A percentile compares a stretch with the other conserved stretches of the same genome.
Evolutionary conservation across 2,329 filamentous ascomycete species (phyloP).

Genomic region (Septoria linicola): DNA sequence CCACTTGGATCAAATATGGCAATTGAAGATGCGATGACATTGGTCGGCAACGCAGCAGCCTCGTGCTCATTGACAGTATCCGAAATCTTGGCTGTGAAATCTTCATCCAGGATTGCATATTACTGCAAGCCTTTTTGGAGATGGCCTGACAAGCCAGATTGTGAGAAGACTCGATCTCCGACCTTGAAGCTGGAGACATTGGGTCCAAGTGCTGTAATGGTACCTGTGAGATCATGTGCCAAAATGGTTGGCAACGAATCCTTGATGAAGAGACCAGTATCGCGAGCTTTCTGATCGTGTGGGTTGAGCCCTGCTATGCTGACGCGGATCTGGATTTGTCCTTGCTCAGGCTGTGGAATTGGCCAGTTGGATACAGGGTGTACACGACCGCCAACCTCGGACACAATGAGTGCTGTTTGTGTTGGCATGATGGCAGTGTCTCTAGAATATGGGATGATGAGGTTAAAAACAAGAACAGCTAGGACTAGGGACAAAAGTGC

Average conservation of each 20-base stretch:
- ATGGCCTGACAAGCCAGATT: too few species aligned
- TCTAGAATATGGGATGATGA: too few species aligned
- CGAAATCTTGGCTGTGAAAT: neutral
- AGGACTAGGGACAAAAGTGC: too few species aligned
- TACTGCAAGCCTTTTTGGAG: neutral
- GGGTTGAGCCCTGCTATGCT: conserved; percentile 1
- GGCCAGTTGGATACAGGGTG: neutral
- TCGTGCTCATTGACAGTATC: neutral
- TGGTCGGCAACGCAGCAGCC: neutral
- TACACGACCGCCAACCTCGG: neutral
- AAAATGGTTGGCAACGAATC: neutral
- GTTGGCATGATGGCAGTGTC: too few species aligned
- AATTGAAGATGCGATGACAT: neutral
- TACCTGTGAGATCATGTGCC: neutral
- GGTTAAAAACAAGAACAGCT: too few species aligned
- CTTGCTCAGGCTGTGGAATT: neutral
- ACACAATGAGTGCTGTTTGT: neutral
- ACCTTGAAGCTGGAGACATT: neutral
- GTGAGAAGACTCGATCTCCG: neutral
- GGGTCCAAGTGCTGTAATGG: neutral
- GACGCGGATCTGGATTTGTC: conserved; percentile 1
- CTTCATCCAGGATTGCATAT: conserved; percentile 1
- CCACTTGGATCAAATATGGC: neutral
- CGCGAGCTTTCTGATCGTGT: neutral
- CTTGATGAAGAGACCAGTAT: neutral